phyloP scores from a whole-genome alignment of 2,329 filamentous ascomycete species.

The Aspergillus chevalieri region DNA sequence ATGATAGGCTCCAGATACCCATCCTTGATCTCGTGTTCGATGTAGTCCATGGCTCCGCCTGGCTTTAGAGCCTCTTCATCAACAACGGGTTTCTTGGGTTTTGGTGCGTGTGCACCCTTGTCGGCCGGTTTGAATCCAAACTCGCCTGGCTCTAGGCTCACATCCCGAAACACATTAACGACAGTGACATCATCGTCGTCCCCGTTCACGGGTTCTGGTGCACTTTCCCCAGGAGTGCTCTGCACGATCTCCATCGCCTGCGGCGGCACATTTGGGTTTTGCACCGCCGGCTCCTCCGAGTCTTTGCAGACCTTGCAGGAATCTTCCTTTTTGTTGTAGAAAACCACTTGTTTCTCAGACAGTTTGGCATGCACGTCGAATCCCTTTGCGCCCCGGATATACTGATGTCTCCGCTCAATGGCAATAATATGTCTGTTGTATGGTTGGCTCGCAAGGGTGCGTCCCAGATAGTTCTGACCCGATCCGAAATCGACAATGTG shows the following conservation, averaged over 20 bases:
- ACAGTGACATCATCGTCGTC: constrained; percentile 20
- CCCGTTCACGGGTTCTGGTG: constrained; percentile 6
- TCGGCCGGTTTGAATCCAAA: constrained; percentile 12
- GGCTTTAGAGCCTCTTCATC: constrained; percentile 13
- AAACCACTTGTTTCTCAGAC: constrained; percentile 64
- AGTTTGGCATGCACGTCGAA: constrained; percentile 80
- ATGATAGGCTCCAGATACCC: constrained; percentile 38
- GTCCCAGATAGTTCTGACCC: constrained; percentile 91
- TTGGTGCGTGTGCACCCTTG: constrained; percentile 4
- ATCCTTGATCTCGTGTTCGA: constrained; percentile 40
- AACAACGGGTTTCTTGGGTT: constrained; percentile 5
- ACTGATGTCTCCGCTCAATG: constrained; percentile 79
- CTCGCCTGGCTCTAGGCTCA: constrained; percentile 27
- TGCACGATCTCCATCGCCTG: not conserved
- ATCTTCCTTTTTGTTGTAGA: constrained; percentile 69
- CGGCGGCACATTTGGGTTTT: constrained; percentile 1
- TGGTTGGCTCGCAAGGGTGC: constrained; percentile 75
- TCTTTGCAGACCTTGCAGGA: constrained; percentile 16
- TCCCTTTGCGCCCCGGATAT: constrained; percentile 75
- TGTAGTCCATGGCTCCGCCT: constrained; percentile 35
- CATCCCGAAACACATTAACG: constrained; percentile 30
- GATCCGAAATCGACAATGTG: constrained; percentile 95
- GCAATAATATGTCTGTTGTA: constrained; percentile 85
- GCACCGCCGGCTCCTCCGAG: constrained; percentile 4
- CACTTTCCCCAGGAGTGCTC: constrained; percentile 2